A percentile compares a stretch with the other conserved stretches of the same genome.
phyloP scores from a whole-genome alignment of 78 protist species.

The Isochrysis galbana region DNA sequence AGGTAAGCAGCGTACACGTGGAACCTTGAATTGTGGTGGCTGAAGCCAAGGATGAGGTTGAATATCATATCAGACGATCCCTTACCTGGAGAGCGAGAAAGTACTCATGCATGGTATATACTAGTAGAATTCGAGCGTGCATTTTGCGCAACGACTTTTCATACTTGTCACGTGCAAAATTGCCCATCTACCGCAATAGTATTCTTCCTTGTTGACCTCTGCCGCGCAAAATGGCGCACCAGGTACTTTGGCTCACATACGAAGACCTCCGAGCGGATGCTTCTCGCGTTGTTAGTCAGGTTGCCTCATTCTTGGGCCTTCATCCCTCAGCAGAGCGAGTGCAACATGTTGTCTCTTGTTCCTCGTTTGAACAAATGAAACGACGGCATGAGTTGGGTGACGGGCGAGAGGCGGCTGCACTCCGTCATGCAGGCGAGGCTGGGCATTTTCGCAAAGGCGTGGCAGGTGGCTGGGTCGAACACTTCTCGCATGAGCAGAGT shows the following conservation, averaged over 20 bases:
- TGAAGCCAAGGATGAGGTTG: too few species aligned
- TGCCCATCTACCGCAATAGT: too few species aligned
- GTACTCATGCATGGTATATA: not conserved
- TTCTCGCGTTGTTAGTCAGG: not conserved
- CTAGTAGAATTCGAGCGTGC: not conserved
- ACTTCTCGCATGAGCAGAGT: not conserved
- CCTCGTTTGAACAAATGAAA: not conserved
- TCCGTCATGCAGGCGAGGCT: not conserved
- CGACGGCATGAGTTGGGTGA: not conserved
- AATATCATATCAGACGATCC: too few species aligned
- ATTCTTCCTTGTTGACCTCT: too few species aligned
- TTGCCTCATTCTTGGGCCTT: not conserved
- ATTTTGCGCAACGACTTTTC: too few species aligned
- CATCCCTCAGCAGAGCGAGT: not conserved
- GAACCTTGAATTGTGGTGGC: not conserved
- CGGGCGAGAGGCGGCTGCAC: not conserved
- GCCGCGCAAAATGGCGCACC: too few species aligned
- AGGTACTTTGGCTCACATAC: not conserved
- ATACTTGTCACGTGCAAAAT: too few species aligned
- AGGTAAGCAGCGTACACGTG: not conserved
- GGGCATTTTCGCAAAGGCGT: not conserved
- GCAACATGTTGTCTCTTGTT: not conserved
- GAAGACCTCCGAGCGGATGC: not conserved
- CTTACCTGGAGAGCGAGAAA: not conserved
- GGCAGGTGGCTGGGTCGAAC: not conserved